phyloP scores from a whole-genome alignment of 441 rosid genomes.

The Erysimum pusillum region DNA sequence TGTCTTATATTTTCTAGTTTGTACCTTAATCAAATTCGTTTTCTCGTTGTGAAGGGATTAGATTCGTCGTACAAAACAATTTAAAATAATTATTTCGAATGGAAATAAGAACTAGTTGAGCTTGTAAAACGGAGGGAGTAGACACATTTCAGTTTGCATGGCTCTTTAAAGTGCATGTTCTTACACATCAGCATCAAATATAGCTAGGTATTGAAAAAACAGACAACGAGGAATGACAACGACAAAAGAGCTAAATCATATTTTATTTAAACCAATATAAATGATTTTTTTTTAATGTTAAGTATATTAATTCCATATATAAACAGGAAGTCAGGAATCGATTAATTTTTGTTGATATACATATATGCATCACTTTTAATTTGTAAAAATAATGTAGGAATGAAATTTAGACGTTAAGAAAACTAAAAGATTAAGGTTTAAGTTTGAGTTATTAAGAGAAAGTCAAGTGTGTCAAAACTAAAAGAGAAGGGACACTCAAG shows the following conservation, averaged over 20 bases:
- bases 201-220: neutral
- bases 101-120: slow-evolving; percentile 6
- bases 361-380: neutral
- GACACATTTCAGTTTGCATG: slow-evolving; percentile 71
- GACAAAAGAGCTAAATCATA: neutral
- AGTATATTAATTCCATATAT: too few relatives aligned
- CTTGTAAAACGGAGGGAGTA: slow-evolving; percentile 1
- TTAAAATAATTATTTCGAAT: neutral
- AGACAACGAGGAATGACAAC: slow-evolving; percentile 4
- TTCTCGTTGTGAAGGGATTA: neutral
- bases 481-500: too few relatives aligned
- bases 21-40: neutral
- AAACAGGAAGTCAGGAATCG: too few relatives aligned
- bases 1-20: too few relatives aligned
- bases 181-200: slow-evolving; percentile 55
- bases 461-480: too few relatives aligned
- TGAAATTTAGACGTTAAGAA: too few relatives aligned
- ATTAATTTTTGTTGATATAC: neutral
- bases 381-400: neutral
- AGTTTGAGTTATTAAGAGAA: too few relatives aligned
- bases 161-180: slow-evolving; percentile 27
- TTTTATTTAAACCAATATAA: neutral
- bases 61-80: neutral
- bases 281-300: neutral
- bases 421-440: too few relatives aligned